Conservation (phyloP, 2,329 filamentous ascomycete species). For the Dactylella cylindrospora region DNA sequence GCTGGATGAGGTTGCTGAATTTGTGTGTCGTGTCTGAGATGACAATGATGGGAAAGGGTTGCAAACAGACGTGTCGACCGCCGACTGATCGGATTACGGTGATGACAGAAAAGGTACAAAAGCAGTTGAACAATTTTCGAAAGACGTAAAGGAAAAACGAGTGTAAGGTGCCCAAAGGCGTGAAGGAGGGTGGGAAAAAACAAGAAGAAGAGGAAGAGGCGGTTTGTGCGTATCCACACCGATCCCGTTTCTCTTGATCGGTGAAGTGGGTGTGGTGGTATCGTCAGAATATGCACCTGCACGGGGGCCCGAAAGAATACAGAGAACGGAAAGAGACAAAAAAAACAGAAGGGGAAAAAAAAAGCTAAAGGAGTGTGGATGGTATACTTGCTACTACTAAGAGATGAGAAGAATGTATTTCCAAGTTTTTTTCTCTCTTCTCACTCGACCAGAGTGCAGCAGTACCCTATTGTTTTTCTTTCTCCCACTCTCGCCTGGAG, state of each 20-base stretch:
- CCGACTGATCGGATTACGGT: conserved; percentile 16
- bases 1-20: too few relatives aligned
- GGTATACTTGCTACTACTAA: too few relatives aligned
- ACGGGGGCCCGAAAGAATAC: too few relatives aligned
- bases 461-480: conserved; percentile 17
- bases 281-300: too few relatives aligned
- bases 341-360: conserved; percentile 16
- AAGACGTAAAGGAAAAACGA: conserved; percentile 28
- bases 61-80: conserved; percentile 23
- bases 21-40: too few relatives aligned
- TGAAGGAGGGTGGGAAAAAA: conserved; percentile 2
- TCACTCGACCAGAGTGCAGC: too few relatives aligned
- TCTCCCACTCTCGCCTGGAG: conserved; percentile 30
- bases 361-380: conserved; percentile 3
- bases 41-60: too few relatives aligned
- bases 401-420: too few relatives aligned
- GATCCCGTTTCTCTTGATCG: too few relatives aligned
- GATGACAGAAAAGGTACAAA: conserved; percentile 14
- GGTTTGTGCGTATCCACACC: too few relatives aligned
- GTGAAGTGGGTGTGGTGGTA: too few relatives aligned
- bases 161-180: conserved; percentile 42
- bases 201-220: not conserved
- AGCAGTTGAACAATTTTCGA: not conserved
- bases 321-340: conserved; percentile 8
- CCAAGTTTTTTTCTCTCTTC: too few relatives aligned